Base-by-base conservation (phyloP, 2,329 filamentous ascomycete species). In the Cladobotryum mycophilum region DNA sequence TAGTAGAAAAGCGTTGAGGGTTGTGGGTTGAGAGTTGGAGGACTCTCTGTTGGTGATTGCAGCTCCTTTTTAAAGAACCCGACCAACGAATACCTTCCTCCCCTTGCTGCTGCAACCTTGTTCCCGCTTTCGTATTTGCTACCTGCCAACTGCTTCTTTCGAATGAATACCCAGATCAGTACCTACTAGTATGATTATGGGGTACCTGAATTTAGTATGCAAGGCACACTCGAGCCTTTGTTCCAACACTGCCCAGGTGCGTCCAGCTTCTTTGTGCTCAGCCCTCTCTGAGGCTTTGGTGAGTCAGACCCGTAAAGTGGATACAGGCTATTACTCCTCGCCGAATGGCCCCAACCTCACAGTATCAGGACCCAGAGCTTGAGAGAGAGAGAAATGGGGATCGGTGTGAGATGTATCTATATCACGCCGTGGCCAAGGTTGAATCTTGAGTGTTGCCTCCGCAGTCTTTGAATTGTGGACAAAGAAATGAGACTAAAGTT, bases 251-350 rank as follows among this genome's bases (percentile, higher is more conserved):
- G 36, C 36, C 36, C n/a, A n/a, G n/a, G n/a, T n/a, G n/a, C n/a
- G n/a, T n/a, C n/a, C n/a, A n/a, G n/a, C n/a, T 38, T 38, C 36
- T 38, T 38, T 38, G 36, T n/a, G 36, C 25, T 38, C 36, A 38
- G 36, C 36, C 36, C 6, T n/a, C 14, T 20, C 30, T 41, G 48
- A 43, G 38, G 12, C 17, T 46, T 48, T 46, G 50, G 51, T 53
- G 51, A 53, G 47, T 53, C 51, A 53, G 51, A 53, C 47, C 38
- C 9, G 9, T 11, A 30, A 30, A 43, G 33, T 38, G 18, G 18
- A 14, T 18, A 20, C 44, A 30, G 3, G 5, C 20, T 25, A 43
- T 49, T 49, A 49, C 51, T 53, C 51, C 40, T 49, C 51, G 37
- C 50, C 50, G 36, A 12, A 38, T 30, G 25, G 8, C 25, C 25